phyloP scores from a whole-genome alignment of 257 asterid species.

The Scutellaria baicalensis region DNA sequence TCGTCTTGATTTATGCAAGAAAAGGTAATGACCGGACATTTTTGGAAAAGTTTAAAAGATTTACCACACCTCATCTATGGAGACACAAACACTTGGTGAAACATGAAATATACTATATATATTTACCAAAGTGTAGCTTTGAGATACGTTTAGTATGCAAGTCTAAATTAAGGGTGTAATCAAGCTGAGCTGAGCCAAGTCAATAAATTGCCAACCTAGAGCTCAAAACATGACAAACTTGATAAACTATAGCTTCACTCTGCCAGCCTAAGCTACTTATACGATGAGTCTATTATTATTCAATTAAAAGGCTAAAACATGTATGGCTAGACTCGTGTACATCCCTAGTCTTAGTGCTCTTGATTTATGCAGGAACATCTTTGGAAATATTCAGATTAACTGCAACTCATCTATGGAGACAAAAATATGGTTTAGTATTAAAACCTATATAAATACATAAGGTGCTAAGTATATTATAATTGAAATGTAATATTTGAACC shows the following conservation, averaged over 20 bases:
- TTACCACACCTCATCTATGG: neutral
- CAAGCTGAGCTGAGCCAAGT: too few relatives aligned
- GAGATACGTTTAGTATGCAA: too few relatives aligned
- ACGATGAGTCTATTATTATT: too few relatives aligned
- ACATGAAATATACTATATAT: neutral
- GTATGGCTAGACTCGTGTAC: neutral
- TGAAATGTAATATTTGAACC: neutral
- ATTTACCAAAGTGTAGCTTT: too few relatives aligned
- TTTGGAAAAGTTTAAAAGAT: neutral
- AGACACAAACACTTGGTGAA: neutral
- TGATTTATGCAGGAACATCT: neutral
- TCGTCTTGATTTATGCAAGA: neutral
- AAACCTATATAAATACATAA: neutral
- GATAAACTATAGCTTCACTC: too few relatives aligned
- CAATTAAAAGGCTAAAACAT: too few relatives aligned
- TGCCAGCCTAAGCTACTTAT: too few relatives aligned
- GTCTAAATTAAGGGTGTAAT: too few relatives aligned
- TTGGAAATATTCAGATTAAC: neutral
- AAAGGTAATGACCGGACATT: neutral
- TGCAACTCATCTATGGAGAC: neutral
- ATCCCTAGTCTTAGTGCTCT: neutral
- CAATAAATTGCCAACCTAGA: too few relatives aligned
- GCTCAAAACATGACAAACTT: too few relatives aligned
- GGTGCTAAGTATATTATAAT: neutral
- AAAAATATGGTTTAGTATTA: neutral